Percentiles rank a stretch among this genome's conserved stretches.
Evolutionary conservation across 1,284 basidiomycete genomes (phyloP).

Genomic region (Rhodotorula sp.): DNA sequence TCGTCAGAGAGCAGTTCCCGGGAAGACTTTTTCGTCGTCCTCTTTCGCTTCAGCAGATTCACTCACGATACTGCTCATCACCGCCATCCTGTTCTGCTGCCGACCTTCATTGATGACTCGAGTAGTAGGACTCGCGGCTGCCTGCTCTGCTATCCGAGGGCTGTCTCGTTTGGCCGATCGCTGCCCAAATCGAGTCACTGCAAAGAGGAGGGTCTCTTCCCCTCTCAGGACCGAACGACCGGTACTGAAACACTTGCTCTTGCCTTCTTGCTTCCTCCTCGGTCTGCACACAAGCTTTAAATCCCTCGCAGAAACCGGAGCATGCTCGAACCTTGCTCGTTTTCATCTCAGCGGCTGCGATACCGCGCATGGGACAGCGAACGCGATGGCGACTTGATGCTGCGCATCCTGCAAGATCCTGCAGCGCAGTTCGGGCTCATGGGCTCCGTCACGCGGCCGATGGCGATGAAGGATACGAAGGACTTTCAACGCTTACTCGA

Average conservation of each 20-base stretch:
- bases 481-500: too few species aligned
- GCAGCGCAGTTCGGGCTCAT: not conserved
- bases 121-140: not conserved
- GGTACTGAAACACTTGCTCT: not conserved
- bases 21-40: not conserved
- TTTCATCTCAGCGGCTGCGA: not conserved
- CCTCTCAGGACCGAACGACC: not conserved
- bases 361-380: not conserved
- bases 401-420: not conserved
- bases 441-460: not conserved
- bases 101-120: not conserved
- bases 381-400: not conserved
- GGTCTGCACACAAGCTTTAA: not conserved
- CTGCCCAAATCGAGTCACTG: not conserved
- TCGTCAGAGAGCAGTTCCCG: not conserved
- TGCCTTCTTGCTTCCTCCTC: not conserved
- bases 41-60: not conserved
- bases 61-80: not conserved
- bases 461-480: too few species aligned
- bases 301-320: not conserved
- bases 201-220: not conserved
- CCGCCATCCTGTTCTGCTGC: not conserved
- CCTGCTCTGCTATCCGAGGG: too few species aligned
- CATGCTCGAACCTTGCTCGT: not conserved
- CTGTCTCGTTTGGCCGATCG: too few species aligned